Conservation (phyloP, 2,329 filamentous ascomycete genomes). For the Pyrenochaeta sp. region DNA sequence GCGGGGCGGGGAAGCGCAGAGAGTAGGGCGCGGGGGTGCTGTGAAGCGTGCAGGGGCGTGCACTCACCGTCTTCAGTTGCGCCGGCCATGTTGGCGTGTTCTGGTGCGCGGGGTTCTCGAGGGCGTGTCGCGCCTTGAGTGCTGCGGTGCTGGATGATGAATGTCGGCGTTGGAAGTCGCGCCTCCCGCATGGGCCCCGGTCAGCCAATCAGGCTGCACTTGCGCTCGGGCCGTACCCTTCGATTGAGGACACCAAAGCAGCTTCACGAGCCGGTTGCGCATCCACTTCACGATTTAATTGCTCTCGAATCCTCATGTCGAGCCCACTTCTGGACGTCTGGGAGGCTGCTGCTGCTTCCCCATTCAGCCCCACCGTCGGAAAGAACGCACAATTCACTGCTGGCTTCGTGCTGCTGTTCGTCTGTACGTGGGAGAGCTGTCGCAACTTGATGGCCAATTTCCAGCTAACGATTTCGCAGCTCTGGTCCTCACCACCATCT, state of each 20-base stretch:
- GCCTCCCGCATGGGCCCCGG: constrained; percentile 23
- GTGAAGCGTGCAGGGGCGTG: neutral
- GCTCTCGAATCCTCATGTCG: constrained; percentile 42
- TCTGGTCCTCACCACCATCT: constrained; percentile 76
- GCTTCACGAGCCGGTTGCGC: constrained; percentile 13
- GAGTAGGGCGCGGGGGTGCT: constrained; percentile 16
- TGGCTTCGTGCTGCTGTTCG: constrained; percentile 76
- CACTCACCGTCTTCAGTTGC: constrained; percentile 49
- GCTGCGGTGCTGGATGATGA: constrained; percentile 12
- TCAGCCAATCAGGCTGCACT: constrained; percentile 25
- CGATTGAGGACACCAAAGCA: constrained; percentile 40
- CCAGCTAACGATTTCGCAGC: constrained; percentile 52
- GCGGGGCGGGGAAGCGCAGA: no score
- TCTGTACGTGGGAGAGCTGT: constrained; percentile 58
- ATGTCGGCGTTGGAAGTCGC: constrained; percentile 26
- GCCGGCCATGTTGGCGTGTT: constrained; percentile 42
- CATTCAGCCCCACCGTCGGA: constrained; percentile 79
- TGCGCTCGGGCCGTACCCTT: constrained; percentile 10
- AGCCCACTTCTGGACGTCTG: constrained; percentile 79
- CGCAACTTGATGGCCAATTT: constrained; percentile 17
- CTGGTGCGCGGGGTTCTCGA: constrained; percentile 12
- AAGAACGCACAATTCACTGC: constrained; percentile 87
- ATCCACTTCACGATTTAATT: constrained; percentile 21
- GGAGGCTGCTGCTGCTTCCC: constrained; percentile 88
- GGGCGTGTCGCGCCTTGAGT: constrained; percentile 15